phyloP scores from a whole-genome alignment of 2,329 filamentous ascomycete species.

The Alternaria triticimaculans region DNA sequence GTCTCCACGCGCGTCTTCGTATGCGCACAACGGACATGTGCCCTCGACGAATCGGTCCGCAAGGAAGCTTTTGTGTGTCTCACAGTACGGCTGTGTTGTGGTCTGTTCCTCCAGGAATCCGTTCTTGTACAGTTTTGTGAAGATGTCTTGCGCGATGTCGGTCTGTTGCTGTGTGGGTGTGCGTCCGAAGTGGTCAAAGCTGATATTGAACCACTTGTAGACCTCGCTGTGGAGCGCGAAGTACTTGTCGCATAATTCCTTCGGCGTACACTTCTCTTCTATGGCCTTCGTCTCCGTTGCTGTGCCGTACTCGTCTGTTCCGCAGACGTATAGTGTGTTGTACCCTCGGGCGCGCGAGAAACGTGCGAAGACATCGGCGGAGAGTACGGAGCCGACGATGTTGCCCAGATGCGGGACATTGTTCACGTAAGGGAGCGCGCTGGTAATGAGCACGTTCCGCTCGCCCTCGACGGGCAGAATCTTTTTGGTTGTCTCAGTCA shows the following conservation, averaged over 20 bases:
- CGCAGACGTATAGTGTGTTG: constrained; percentile 84
- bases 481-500: constrained; percentile 49
- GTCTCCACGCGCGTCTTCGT: constrained; percentile 60
- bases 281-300: constrained; percentile 95
- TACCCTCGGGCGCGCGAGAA: constrained; percentile 81
- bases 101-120: constrained; percentile 86
- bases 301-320: constrained; percentile 93
- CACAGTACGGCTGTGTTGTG: constrained; percentile 90
- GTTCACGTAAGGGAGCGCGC: constrained; percentile 86
- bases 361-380: constrained; percentile 77
- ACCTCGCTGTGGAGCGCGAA: constrained; percentile 87
- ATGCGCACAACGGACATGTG: constrained; percentile 73
- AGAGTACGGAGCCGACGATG: constrained; percentile 66
- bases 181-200: constrained; percentile 92
- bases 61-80: constrained; percentile 61
- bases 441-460: constrained; percentile 88
- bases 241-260: constrained; percentile 90
- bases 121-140: constrained; percentile 84
- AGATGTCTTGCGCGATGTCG: constrained; percentile 90
- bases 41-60: constrained; percentile 76
- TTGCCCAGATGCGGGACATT: constrained; percentile 74
- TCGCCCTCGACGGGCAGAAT: constrained; percentile 63
- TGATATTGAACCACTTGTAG: constrained; percentile 96
- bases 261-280: constrained; percentile 77
- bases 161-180: constrained; percentile 91